A percentile compares a stretch with the other conserved stretches of the same genome.
These are phyloP conservation scores for Lolium rigidum DNA, from an alignment of 176 grass and related monocot species.

Conservation along the genomic window DNA sequence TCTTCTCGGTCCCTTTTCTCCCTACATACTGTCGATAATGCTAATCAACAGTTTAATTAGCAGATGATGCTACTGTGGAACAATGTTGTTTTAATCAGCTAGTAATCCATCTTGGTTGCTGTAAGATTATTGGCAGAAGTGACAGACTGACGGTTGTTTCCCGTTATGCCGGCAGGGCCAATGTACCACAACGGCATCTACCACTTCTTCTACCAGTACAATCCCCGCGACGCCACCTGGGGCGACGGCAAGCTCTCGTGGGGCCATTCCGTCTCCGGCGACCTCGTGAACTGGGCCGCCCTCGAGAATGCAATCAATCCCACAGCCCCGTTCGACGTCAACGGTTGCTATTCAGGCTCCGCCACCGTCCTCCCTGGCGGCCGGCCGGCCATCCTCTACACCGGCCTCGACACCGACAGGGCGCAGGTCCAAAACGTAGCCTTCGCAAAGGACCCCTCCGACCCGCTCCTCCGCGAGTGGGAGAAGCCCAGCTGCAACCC, in stretches of 20 bases:
- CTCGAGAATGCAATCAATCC: conserved; percentile 48
- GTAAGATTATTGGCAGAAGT: neutral
- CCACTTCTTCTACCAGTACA: conserved; percentile 93
- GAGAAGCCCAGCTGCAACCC: conserved; percentile 72
- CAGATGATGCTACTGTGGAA: neutral
- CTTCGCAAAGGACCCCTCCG: conserved; percentile 55
- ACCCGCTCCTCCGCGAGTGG: conserved; percentile 68
- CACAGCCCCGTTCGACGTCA: conserved; percentile 57
- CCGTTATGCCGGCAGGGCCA: conserved; percentile 45
- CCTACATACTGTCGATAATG: too few relatives aligned
- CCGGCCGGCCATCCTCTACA: conserved; percentile 69
- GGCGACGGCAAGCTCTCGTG: conserved; percentile 67
- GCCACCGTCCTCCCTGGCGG: conserved; percentile 57
- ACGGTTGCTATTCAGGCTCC: conserved; percentile 78
- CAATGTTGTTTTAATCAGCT: neutral
- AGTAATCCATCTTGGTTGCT: neutral
- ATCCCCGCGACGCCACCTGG: conserved; percentile 62
- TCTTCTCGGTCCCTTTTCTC: too few relatives aligned
- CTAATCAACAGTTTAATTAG: neutral
- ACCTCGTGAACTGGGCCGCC: conserved; percentile 73
- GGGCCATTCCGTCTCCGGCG: conserved; percentile 81
- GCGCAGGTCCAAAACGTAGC: conserved; percentile 73
- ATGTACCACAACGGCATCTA: conserved; percentile 81
- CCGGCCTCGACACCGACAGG: conserved; percentile 44
- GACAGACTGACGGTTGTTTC: too few relatives aligned